phyloP scores from a whole-genome alignment of 2,329 filamentous ascomycete genomes.

The Aspergillus sp. region DNA sequence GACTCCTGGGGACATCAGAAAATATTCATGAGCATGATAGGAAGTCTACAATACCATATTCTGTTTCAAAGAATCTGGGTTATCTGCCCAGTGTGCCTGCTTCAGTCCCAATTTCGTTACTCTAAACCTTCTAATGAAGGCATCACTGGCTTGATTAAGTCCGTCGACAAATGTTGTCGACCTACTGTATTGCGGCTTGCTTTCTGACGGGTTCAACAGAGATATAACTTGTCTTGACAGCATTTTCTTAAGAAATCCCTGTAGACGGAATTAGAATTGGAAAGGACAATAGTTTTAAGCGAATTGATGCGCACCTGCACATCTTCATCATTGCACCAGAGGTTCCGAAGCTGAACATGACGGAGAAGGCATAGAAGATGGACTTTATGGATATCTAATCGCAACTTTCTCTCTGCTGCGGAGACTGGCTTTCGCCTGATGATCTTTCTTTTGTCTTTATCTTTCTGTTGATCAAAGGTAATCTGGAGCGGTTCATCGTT shows the following conservation, averaged over 20 bases:
- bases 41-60: conserved; percentile 36
- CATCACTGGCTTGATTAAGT: conserved; percentile 61
- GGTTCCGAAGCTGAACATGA: conserved; percentile 72
- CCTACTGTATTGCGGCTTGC: conserved; percentile 67
- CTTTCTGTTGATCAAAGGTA: conserved; percentile 30
- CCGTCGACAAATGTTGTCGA: conserved; percentile 75
- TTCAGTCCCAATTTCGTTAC: conserved; percentile 67
- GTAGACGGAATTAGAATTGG: conserved; percentile 9
- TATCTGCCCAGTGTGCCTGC: conserved; percentile 70
- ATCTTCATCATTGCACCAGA: conserved; percentile 76
- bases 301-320: conserved; percentile 51
- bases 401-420: conserved; percentile 53
- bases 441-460: conserved; percentile 16
- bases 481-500: conserved; percentile 29
- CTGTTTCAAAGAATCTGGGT: conserved; percentile 55
- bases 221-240: conserved; percentile 61
- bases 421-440: conserved; percentile 50
- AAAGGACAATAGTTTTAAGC: neutral
- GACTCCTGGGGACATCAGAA: conserved; percentile 40
- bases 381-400: conserved; percentile 77
- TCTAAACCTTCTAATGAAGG: conserved; percentile 66
- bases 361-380: conserved; percentile 79
- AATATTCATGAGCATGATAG: conserved; percentile 6
- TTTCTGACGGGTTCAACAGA: conserved; percentile 64
- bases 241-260: conserved; percentile 54